Conservation (phyloP, 345 rosid species). For the Brassica juncea region DNA sequence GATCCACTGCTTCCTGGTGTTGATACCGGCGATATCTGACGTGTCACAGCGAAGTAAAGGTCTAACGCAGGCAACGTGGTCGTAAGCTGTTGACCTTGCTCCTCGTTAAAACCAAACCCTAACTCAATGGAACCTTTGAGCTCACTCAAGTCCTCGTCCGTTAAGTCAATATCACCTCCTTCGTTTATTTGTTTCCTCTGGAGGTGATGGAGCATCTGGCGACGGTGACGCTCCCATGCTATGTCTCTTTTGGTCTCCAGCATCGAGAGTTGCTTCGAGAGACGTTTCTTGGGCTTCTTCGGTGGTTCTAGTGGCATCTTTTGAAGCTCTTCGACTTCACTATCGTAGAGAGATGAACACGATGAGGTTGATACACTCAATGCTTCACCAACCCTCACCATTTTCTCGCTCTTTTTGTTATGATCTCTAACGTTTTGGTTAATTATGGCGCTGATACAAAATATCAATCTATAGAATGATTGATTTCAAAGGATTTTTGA, state of each 20-base stretch:
- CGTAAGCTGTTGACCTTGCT: slow-evolving; percentile 65
- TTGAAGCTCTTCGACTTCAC: slow-evolving; percentile 54
- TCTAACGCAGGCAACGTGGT: slow-evolving; percentile 87
- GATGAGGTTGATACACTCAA: slow-evolving; percentile 36
- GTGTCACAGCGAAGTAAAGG: slow-evolving; percentile 81
- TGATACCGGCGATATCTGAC: slow-evolving; percentile 74
- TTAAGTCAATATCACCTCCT: slow-evolving; percentile 42
- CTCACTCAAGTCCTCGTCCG: slow-evolving; percentile 85
- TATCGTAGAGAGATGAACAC: slow-evolving; percentile 40
- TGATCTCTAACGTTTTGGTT: slow-evolving; percentile 4
- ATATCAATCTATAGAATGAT: background rate
- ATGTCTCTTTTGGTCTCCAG: slow-evolving; percentile 65
- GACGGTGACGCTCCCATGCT: slow-evolving; percentile 86
- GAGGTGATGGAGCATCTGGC: slow-evolving; percentile 58
- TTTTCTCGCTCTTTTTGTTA: background rate
- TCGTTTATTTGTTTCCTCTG: slow-evolving; percentile 25
- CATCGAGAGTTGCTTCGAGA: slow-evolving; percentile 86
- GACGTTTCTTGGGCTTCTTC: slow-evolving; percentile 38
- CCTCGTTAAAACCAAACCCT: slow-evolving; percentile 94
- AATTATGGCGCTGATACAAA: background rate
- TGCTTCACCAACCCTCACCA: slow-evolving; percentile 36
- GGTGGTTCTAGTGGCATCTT: slow-evolving; percentile 57
- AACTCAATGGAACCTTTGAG: slow-evolving; percentile 95
- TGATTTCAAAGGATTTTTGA: background rate
- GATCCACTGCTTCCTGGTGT: slow-evolving; percentile 59